A percentile compares a stretch with the other conserved stretches of the same genome.
phyloP scores from a whole-genome alignment of 2,329 filamentous ascomycete species.

The Fusarium solani-melongenae region DNA sequence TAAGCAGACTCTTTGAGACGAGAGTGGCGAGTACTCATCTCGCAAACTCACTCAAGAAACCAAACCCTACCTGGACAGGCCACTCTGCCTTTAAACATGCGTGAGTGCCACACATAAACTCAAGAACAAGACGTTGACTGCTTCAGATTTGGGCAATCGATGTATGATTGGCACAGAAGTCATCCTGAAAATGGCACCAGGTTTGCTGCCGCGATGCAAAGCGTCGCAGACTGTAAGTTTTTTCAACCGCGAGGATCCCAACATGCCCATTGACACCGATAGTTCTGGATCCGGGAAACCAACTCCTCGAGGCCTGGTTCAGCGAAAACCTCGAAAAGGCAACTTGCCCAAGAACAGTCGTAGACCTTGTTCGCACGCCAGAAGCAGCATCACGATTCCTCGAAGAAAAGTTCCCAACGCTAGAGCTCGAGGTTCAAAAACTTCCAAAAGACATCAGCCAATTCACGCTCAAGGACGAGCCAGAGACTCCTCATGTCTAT shows the following conservation, averaged over 20 bases:
- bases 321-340: background rate
- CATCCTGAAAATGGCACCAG: constrained; percentile 55
- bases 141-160: constrained; percentile 27
- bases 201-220: constrained; percentile 27
- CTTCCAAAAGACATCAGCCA: background rate
- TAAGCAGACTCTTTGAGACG: constrained; percentile 27
- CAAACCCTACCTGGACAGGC: constrained; percentile 28
- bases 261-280: background rate
- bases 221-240: constrained; percentile 35
- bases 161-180: constrained; percentile 36
- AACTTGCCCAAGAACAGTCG: background rate
- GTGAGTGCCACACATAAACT: constrained; percentile 3
- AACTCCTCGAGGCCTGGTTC: constrained; percentile 21
- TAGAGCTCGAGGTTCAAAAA: background rate
- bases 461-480: background rate
- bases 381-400: constrained; percentile 8
- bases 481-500: constrained; percentile 8
- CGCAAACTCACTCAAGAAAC: constrained; percentile 27
- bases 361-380: constrained; percentile 20
- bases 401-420: background rate
- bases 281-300: constrained; percentile 27
- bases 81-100: constrained; percentile 35
- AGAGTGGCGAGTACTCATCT: constrained; percentile 33
- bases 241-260: constrained; percentile 45
- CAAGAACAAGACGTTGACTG: background rate